Conservation (phyloP, 805 yeast species). For the Myxozyma vanderwaltii region DNA sequence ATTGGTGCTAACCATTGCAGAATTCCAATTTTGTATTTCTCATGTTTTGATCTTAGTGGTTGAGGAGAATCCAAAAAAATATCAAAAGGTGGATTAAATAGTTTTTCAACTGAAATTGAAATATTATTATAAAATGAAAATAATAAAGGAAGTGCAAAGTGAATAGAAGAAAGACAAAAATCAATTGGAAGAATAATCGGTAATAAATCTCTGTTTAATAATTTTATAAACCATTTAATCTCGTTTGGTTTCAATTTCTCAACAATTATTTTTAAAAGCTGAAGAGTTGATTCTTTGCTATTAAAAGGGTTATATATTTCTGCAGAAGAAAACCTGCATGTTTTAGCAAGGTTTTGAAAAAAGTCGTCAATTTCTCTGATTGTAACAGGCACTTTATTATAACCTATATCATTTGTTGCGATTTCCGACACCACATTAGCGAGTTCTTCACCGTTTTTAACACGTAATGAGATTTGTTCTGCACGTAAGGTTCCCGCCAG, state of each 20-base stretch:
- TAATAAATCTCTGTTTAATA: slow-evolving; percentile 13
- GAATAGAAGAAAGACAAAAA: slow-evolving; percentile 2
- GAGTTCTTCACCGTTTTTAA: slow-evolving; percentile 8
- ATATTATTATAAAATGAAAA: slow-evolving; percentile 10
- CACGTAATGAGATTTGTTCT: background rate
- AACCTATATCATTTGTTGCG: background rate
- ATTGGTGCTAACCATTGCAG: slow-evolving; percentile 13
- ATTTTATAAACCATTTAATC: slow-evolving; percentile 26
- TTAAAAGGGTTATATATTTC: background rate
- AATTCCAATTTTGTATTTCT: slow-evolving; percentile 1
- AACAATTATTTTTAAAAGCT: slow-evolving; percentile 11
- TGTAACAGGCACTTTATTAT: background rate
- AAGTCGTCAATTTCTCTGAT: slow-evolving; percentile 11
- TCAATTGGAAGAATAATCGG: slow-evolving; percentile 20
- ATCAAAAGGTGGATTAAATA: slow-evolving; percentile 13
- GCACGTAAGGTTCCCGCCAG: slow-evolving; percentile 9
- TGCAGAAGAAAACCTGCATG: slow-evolving; percentile 10
- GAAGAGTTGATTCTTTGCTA: background rate
- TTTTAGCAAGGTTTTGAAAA: slow-evolving; percentile 5
- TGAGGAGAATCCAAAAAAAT: background rate
- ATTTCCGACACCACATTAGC: slow-evolving; percentile 7
- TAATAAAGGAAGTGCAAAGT: slow-evolving; percentile 18
- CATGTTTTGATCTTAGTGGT: background rate
- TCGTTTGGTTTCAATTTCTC: slow-evolving; percentile 7
- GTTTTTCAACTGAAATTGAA: background rate